phyloP scores from a whole-genome alignment of 257 asterid genomes.

The Nicotiana knightiana region DNA sequence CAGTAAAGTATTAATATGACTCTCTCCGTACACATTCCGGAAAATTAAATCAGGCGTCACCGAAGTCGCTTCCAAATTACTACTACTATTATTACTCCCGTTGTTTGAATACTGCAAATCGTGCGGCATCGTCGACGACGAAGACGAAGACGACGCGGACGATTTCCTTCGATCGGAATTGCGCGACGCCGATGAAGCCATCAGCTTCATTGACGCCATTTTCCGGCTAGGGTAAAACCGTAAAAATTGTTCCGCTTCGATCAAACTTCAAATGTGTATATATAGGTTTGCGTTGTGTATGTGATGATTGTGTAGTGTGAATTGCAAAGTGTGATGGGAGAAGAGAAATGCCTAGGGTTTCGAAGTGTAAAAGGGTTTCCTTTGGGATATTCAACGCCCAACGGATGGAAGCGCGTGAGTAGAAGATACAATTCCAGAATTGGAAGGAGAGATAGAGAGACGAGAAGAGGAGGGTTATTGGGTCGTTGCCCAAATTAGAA shows the following conservation, averaged over 20 bases:
- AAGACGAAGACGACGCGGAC: constrained; percentile 6
- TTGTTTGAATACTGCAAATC: background rate
- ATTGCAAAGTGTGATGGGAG: background rate
- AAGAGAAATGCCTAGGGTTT: constrained; percentile 13
- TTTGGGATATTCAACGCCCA: background rate
- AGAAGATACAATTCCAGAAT: background rate
- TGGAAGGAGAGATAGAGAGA: no score
- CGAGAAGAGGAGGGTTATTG: no score
- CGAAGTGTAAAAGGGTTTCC: background rate
- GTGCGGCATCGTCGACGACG: constrained; percentile 8
- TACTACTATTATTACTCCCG: constrained; percentile 2
- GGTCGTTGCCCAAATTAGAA: no score
- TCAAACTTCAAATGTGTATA: background rate
- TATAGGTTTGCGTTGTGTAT: background rate
- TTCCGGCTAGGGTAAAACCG: background rate
- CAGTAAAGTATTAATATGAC: constrained; percentile 30
- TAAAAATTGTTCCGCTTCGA: background rate
- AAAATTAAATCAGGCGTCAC: constrained; percentile 19
- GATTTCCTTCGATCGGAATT: constrained; percentile 28
- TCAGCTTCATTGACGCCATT: constrained; percentile 36
- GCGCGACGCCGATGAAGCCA: constrained; percentile 29
- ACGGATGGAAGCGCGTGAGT: background rate
- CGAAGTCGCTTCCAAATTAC: constrained; percentile 14
- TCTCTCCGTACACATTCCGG: constrained; percentile 15
- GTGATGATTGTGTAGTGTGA: constrained; percentile 11